Evolutionary conservation across 2,329 filamentous ascomycete genomes (phyloP).

Genomic region (Trichoderma cornu-damae): DNA sequence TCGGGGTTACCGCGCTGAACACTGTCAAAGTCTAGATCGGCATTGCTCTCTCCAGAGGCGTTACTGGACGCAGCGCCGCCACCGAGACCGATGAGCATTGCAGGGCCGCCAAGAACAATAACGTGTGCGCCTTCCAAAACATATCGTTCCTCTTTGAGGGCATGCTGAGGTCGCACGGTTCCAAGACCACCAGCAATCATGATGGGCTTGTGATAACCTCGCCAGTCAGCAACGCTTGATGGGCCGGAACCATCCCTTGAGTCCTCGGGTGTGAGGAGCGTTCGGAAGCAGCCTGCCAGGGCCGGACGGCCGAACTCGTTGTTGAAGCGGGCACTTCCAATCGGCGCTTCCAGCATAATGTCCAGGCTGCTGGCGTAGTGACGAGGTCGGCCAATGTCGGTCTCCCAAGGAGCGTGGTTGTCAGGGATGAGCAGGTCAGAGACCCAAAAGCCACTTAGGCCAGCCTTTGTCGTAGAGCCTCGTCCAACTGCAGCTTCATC

Average conservation of each 20-base stretch:
- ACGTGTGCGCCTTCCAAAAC: conserved; percentile 86
- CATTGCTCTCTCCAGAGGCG: conserved; percentile 78
- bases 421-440: conserved; percentile 89
- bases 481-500: conserved; percentile 92
- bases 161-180: conserved; percentile 84
- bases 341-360: conserved; percentile 96
- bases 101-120: conserved; percentile 89
- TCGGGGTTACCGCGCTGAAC: conserved; percentile 97
- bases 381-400: conserved; percentile 79
- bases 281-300: conserved; percentile 86
- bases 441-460: conserved; percentile 87
- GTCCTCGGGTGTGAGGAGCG: conserved; percentile 57
- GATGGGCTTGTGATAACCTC: conserved; percentile 97
- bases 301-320: conserved; percentile 95
- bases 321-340: conserved; percentile 92
- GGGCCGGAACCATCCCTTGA: conserved; percentile 31
- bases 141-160: conserved; percentile 72
- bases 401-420: conserved; percentile 79
- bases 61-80: conserved; percentile 93
- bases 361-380: conserved; percentile 93
- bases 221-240: conserved; percentile 46
- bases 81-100: conserved; percentile 95
- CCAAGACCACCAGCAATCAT: conserved; percentile 97
- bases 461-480: conserved; percentile 88
- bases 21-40: conserved; percentile 92